These are phyloP conservation scores for Penicillium dipodomyicola DNA, from an alignment of 495 filamentous ascomycete species.

Conservation along the genomic window DNA sequence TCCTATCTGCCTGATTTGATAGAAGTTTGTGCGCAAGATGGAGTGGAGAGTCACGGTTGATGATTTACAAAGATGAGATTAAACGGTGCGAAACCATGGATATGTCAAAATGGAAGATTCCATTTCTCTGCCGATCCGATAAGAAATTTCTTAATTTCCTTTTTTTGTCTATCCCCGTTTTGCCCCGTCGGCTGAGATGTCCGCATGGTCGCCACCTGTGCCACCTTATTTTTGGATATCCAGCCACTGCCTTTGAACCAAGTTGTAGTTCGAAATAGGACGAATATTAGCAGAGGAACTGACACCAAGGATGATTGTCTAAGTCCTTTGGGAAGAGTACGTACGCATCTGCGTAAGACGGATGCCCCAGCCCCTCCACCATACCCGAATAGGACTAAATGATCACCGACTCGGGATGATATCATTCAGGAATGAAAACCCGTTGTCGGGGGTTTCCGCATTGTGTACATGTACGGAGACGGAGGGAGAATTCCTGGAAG, in stretches of 20 bases:
- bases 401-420: constrained; percentile 9
- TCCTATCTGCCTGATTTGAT: too few species aligned
- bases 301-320: not conserved
- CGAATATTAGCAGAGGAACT: not conserved
- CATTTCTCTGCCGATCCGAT: not conserved
- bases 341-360: constrained; percentile 11
- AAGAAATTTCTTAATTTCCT: not conserved
- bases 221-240: not conserved
- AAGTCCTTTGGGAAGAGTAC: not conserved
- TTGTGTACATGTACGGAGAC: not conserved
- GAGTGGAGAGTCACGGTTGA: too few species aligned
- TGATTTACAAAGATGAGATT: too few species aligned
- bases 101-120: too few species aligned
- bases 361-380: constrained; percentile 1
- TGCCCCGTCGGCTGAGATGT: not conserved
- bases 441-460: not conserved
- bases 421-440: constrained; percentile 6
- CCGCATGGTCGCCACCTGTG: not conserved
- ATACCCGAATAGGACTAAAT: constrained; percentile 10
- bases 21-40: too few species aligned
- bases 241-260: not conserved
- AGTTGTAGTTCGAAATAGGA: not conserved
- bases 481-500: not conserved
- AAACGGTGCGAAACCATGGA: too few species aligned
- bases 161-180: not conserved